Evolutionary conservation across 2,329 filamentous ascomycete genomes (phyloP).

Genomic region (Cytospora chrysosperma): DNA sequence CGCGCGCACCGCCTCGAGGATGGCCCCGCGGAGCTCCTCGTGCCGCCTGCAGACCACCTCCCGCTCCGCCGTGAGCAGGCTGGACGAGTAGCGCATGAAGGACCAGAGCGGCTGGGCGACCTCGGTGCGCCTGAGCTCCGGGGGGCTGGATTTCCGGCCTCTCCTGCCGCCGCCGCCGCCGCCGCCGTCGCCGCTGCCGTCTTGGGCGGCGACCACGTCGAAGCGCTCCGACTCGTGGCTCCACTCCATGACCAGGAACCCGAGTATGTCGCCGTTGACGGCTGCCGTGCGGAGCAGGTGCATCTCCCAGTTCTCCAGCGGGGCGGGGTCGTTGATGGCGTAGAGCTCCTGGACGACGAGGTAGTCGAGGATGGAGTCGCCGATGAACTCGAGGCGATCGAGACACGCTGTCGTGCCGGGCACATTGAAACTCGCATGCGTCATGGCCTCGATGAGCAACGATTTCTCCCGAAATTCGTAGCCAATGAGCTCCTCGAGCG

Average conservation of each 20-base stretch:
- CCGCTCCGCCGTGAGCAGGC: constrained; percentile 48
- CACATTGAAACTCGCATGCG: constrained; percentile 63
- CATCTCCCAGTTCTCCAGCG: constrained; percentile 59
- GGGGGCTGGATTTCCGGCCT: constrained; percentile 26
- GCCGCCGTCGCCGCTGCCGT: background rate
- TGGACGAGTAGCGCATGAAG: constrained; percentile 63
- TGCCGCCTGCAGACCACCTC: constrained; percentile 46
- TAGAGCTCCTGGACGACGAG: constrained; percentile 68
- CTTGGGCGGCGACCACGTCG: constrained; percentile 22
- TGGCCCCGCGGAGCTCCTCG: constrained; percentile 43
- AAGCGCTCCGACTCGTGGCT: constrained; percentile 35
- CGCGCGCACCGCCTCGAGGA: constrained; percentile 50
- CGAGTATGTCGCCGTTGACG: constrained; percentile 78
- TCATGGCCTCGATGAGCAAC: constrained; percentile 76
- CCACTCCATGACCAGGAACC: constrained; percentile 69
- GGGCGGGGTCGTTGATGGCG: constrained; percentile 33
- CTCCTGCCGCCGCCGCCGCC: constrained; percentile 3
- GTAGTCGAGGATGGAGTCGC: constrained; percentile 80
- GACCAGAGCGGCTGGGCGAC: constrained; percentile 55
- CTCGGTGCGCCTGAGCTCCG: constrained; percentile 24
- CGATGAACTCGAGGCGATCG: constrained; percentile 83
- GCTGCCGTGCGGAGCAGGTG: constrained; percentile 73
- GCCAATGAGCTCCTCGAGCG: constrained; percentile 65
- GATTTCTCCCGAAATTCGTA: constrained; percentile 68
- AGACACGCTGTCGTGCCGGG: constrained; percentile 50